phyloP scores from a whole-genome alignment of 164 flowering plant species.

The Annona squamosa region DNA sequence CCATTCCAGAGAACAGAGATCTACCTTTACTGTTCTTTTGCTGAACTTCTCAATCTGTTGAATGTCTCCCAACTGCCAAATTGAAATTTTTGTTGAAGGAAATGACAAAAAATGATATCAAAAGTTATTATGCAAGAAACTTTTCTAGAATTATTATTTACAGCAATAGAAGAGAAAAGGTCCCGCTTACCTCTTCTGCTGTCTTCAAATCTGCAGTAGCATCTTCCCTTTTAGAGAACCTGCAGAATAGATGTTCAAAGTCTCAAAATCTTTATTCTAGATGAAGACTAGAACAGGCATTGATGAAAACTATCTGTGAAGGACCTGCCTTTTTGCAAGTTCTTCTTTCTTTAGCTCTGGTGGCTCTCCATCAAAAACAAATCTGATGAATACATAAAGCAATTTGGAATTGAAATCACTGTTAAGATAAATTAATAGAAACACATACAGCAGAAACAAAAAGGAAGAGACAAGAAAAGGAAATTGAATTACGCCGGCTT shows the following conservation, averaged over 20 bases:
- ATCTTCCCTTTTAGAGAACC: conserved; percentile 73
- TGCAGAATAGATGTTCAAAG: conserved; percentile 14
- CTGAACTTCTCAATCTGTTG: conserved; percentile 93
- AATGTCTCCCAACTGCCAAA: conserved; percentile 67
- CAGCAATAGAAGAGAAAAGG: not conserved
- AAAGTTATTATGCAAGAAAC: not conserved
- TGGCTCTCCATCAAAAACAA: conserved; percentile 92
- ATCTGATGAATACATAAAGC: conserved; percentile 32
- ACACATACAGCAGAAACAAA: not conserved
- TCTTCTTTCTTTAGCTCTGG: conserved; percentile 92
- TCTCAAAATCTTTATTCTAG: not conserved
- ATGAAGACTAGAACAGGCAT: not conserved
- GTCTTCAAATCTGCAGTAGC: conserved; percentile 71
- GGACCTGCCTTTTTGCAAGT: conserved; percentile 64
- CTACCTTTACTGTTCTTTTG: conserved; percentile 90
- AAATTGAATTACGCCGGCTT: conserved; percentile 72
- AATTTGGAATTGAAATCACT: not conserved
- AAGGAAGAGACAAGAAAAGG: not conserved
- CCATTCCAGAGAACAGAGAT: not conserved
- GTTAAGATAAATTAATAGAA: not conserved
- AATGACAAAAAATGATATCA: not conserved
- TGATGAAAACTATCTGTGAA: not conserved
- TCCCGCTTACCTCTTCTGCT: conserved; percentile 59
- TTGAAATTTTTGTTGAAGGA: not conserved
- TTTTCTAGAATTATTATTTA: not conserved